A percentile compares a stretch with the other conserved stretches of the same genome.
Conservation (phyloP, 371 early-diverging fungal genomes). For the Mortierella sp. region DNA sequence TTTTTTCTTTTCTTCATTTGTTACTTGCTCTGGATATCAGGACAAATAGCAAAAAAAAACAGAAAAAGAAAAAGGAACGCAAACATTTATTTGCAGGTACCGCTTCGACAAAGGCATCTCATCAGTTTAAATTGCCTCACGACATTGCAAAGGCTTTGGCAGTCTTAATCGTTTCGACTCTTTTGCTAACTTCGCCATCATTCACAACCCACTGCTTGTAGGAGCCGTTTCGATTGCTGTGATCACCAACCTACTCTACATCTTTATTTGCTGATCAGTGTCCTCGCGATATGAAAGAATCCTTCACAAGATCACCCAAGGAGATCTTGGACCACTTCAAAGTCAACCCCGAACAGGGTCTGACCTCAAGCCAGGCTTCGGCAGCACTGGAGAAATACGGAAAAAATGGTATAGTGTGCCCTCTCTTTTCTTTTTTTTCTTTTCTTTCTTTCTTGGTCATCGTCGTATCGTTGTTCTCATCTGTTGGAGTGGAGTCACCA, state of each 20-base stretch:
- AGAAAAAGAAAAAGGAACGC: not conserved
- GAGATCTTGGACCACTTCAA: slow-evolving; percentile 77
- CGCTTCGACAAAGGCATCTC: not conserved
- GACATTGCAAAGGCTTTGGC: not conserved
- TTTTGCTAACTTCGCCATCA: slow-evolving; percentile 1
- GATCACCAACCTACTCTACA: not conserved
- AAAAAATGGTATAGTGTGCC: slow-evolving; percentile 74
- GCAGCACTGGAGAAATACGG: slow-evolving; percentile 73
- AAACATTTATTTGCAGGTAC: not conserved
- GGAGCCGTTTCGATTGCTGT: not conserved
- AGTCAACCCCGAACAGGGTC: slow-evolving; percentile 70
- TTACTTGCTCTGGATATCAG: not conserved
- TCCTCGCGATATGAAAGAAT: slow-evolving; percentile 70
- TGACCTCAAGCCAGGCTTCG: slow-evolving; percentile 71
- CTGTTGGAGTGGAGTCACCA: no score
- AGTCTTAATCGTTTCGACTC: not conserved
- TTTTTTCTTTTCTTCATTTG: not conserved
- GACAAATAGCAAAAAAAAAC: not conserved
- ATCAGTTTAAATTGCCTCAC: not conserved
- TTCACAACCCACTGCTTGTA: not conserved
- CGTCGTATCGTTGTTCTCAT: not conserved
- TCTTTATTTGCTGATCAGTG: not conserved
- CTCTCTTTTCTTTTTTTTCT: not conserved
- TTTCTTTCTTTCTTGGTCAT: not conserved
- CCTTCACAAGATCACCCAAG: slow-evolving; percentile 72